Evolutionary conservation across 768 basidiomycete genomes (phyloP).

Genomic region (Cantharellus anzutake): DNA sequence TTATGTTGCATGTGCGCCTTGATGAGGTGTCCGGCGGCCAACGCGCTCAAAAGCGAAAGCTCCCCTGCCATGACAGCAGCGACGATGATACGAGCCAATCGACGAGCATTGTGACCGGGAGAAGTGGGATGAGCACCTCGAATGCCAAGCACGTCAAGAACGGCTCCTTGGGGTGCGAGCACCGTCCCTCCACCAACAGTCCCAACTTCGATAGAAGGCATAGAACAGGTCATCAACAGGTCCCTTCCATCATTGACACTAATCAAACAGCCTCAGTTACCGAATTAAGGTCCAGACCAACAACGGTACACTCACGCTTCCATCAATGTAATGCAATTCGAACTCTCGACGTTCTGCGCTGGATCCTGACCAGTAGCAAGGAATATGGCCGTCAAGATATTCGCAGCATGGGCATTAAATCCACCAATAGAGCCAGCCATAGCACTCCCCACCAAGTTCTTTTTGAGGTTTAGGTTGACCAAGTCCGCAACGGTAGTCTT

Average conservation of each 20-base stretch:
- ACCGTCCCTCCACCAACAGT: conserved; percentile 95
- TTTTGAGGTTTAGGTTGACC: conserved; percentile 86
- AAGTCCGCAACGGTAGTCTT: conserved; percentile 88
- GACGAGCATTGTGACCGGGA: conserved; percentile 80
- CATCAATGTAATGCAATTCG: conserved; percentile 97
- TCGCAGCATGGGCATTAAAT: conserved; percentile 96
- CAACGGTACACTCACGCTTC: conserved; percentile 55
- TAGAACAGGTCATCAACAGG: conserved; percentile 78
- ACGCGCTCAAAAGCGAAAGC: conserved; percentile 72
- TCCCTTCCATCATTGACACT: conserved; percentile 82
- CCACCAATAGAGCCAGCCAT: conserved; percentile 98
- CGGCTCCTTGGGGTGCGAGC: conserved; percentile 71
- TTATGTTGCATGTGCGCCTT: conserved; percentile 88
- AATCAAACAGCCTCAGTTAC: conserved; percentile 1
- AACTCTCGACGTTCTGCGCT: conserved; percentile 97
- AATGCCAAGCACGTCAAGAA: conserved; percentile 88
- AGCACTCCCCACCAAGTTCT: conserved; percentile 91
- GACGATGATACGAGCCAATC: conserved; percentile 75
- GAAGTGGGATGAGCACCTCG: conserved; percentile 71
- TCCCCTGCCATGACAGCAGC: conserved; percentile 97
- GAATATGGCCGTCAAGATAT: conserved; percentile 90
- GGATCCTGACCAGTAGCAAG: conserved; percentile 97
- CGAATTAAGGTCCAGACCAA: background rate
- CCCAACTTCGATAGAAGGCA: conserved; percentile 99
- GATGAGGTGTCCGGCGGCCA: conserved; percentile 90